phyloP scores from a whole-genome alignment of 2,329 filamentous ascomycete species.

The Dactylellina leptospora region DNA sequence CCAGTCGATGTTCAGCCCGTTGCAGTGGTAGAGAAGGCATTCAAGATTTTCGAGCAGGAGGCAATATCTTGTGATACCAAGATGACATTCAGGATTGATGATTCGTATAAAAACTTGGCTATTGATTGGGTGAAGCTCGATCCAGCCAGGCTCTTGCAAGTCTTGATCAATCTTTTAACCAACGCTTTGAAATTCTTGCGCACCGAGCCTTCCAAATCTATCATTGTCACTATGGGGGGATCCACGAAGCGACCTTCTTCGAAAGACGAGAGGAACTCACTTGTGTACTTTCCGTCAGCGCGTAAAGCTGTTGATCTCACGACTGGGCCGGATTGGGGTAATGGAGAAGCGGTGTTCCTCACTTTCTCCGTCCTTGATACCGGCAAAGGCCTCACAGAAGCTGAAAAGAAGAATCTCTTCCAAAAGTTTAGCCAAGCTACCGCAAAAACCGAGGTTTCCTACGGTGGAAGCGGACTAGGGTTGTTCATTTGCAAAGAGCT shows the following conservation, averaged over 20 bases:
- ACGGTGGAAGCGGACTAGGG: conserved; percentile 74
- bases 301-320: conserved; percentile 56
- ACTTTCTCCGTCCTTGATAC: conserved; percentile 80
- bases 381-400: conserved; percentile 74
- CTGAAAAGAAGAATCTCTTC: conserved; percentile 61
- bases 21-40: conserved; percentile 72
- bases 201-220: conserved; percentile 68
- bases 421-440: conserved; percentile 57
- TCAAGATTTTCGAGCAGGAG: conserved; percentile 83
- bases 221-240: conserved; percentile 72
- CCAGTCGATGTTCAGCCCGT: conserved; percentile 75
- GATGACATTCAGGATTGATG: conserved; percentile 74
- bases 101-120: conserved; percentile 71
- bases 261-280: conserved; percentile 56
- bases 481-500: conserved; percentile 80
- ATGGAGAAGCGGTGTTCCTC: conserved; percentile 70
- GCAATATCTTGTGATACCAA: conserved; percentile 75
- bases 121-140: conserved; percentile 79
- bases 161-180: conserved; percentile 70
- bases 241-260: conserved; percentile 64
- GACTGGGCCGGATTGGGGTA: conserved; percentile 60
- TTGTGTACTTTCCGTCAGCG: conserved; percentile 59
- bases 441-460: conserved; percentile 71
- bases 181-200: conserved; percentile 74
- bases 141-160: conserved; percentile 76